Conservation (phyloP, 306 rosid genomes). For the Quercus berberidifolia region DNA sequence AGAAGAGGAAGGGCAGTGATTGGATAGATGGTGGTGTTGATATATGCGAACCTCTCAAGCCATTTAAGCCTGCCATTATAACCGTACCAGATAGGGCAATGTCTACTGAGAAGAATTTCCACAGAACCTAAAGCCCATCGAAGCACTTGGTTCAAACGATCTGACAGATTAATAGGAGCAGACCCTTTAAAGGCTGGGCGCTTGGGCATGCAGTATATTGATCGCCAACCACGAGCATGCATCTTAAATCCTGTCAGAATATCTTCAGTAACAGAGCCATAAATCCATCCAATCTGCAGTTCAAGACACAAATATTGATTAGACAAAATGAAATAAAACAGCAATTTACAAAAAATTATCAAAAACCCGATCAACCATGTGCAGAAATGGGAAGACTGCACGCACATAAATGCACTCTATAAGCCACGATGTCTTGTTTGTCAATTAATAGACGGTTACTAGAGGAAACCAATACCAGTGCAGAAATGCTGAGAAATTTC, state of each 20-base stretch:
- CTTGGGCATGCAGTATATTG: slow-evolving; percentile 90
- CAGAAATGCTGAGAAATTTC: not conserved
- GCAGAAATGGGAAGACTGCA: not conserved
- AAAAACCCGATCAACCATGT: not conserved
- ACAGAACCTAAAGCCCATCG: slow-evolving; percentile 98
- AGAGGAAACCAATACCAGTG: not conserved
- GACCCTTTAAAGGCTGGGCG: slow-evolving; percentile 95
- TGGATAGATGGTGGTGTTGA: slow-evolving; percentile 96
- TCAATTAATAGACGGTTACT: not conserved
- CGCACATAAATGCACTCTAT: not conserved
- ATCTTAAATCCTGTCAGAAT: slow-evolving; percentile 98
- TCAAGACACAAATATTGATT: slow-evolving; percentile 16
- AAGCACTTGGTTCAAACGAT: slow-evolving; percentile 96
- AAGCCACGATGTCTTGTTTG: not conserved
- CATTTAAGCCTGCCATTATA: slow-evolving; percentile 89
- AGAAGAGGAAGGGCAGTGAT: slow-evolving; percentile 90
- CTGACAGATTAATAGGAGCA: slow-evolving; percentile 97
- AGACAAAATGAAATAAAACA: not conserved
- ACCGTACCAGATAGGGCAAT: slow-evolving; percentile 98
- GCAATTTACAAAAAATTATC: not conserved
- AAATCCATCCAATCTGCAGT: slow-evolving; percentile 96
- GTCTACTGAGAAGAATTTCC: slow-evolving; percentile 90
- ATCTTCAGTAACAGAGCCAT: slow-evolving; percentile 98
- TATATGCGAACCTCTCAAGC: slow-evolving; percentile 91
- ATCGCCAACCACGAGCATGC: slow-evolving; percentile 99